Base-by-base conservation (phyloP, 257 asterid genomes). In the Solanum gandarillasii region DNA sequence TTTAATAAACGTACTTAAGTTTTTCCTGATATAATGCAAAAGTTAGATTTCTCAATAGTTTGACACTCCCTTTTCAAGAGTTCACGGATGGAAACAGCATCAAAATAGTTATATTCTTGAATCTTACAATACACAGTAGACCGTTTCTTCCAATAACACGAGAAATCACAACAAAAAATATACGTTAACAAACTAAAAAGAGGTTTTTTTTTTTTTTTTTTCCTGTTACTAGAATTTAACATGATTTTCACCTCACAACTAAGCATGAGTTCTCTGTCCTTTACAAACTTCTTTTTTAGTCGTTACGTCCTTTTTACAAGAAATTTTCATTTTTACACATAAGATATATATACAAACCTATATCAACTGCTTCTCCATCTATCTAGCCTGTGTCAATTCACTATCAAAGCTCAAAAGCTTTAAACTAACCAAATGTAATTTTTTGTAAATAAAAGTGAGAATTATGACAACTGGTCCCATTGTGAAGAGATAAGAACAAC, bases 401-500 rank as follows among this genome's bases (percentile, higher is more conserved):
- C 52, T 43, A 43, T 12, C 52, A 48, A 48, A 14, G 60, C 21
- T 48, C 60, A 58, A 58, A 7, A 20, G 62, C 62, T 52, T 52
- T 52, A 18, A 52, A 46, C 20, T 46, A 46, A 46, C 55, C 55
- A 46, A 18, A 46, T 13, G 20, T 46, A 46, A 46, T 46, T 46
- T 13, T 41, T 43, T 52, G 62, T 52, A 18, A 52, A 48, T 48
- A 48, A 48, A 48, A 48, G 58, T 58, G 29, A 21, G 68, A 60
- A 60, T 60, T 3, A 4, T 60, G 71, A 62, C 71, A 10, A 68
- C 71, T 13, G 81, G 87, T 87, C 83, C 86, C 86, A 84, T 48
- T 18, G 29, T 48, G 31, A 31, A 31, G 27, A 82, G 94, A 92
- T 90, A 90, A 86, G 92, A 87, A 84, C 76, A 86, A 81, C 67